Base-by-base conservation (phyloP, 2,329 filamentous ascomycete genomes). In the Talaromyces verruculosus region DNA sequence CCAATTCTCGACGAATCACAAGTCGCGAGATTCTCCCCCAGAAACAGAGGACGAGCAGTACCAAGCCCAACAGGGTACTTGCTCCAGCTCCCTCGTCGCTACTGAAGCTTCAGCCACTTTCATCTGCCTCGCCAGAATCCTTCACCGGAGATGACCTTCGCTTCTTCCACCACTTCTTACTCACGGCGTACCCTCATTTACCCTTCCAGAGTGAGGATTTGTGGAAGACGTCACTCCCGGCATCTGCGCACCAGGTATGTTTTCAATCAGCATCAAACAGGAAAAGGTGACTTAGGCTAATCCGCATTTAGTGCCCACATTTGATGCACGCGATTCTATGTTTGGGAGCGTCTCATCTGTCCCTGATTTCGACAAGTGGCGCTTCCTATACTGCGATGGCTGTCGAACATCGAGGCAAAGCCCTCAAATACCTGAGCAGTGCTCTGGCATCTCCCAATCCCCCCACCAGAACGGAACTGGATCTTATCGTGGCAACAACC, bases 261-360 rank as follows among this genome's bases (percentile, higher is more conserved):
- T 19, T 53, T 49, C 51, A 22, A 15, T 13, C 45, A 22, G 45
- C 45, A 13, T 49, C 22, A 7, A 25, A 25, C 8, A 33, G 11
- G 6, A 13, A 49, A 49, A 8, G 45, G 8, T 49, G 19, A 17
- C 33, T 11, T 35, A 11, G 33, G 33, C 25, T 60, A 61, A 67
- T 41, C 15, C 68, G 71, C 51, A 74, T 51, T 6, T 28, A 67
- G 63, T 25, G 89, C 69, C 86, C 89, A 65, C 89, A 87, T 67
- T 81, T 90, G 10, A 90, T 91, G 85, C 89, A 91, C 73, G 87
- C 88, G 4, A 88, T 91, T 61, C 82, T 90, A 0, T 88, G 88
- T 13, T 83, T 90, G 67, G 83, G 89, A 1, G 89, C 89, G 37
- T 90, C 88, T 0, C 87, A 91, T 68, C 82, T 74, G 22, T 68